Percentiles rank a stretch among this genome's conserved stretches.
Conservation (phyloP, 352 stramenopile species). For the Globisporangium cylindrosporum region DNA sequence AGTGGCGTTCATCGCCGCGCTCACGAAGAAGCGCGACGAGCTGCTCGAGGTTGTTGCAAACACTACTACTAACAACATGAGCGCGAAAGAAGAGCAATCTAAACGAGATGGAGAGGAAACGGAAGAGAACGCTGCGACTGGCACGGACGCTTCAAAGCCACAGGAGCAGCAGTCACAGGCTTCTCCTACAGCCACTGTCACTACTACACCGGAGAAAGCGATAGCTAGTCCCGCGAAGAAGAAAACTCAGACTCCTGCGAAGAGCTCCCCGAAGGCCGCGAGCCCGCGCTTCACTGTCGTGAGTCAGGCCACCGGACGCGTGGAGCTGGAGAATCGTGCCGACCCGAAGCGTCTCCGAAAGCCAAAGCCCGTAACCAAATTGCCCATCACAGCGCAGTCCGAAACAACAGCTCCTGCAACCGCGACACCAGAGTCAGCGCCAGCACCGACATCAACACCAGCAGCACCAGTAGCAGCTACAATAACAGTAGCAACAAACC, state of each 20-base stretch:
- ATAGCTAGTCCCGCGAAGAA: not conserved
- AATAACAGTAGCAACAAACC: not conserved
- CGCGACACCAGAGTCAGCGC: not conserved
- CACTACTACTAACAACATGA: not conserved
- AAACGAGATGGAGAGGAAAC: not conserved
- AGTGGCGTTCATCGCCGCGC: constrained; percentile 9
- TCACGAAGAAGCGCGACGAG: constrained; percentile 12
- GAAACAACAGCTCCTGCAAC: not conserved
- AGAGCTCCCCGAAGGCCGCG: not conserved
- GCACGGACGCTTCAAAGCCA: not conserved
- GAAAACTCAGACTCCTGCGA: not conserved
- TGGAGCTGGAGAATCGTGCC: constrained; percentile 17
- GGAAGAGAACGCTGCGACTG: not conserved
- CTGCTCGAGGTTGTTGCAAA: constrained; percentile 8
- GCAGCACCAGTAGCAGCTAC: not conserved
- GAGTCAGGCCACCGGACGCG: constrained; percentile 14
- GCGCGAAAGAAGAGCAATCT: not conserved
- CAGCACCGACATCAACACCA: not conserved
- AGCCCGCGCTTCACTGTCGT: constrained; percentile 15
- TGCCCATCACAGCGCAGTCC: not conserved
- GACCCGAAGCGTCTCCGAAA: not conserved
- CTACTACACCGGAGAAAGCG: not conserved
- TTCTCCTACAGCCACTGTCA: not conserved
- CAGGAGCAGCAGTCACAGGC: not conserved
- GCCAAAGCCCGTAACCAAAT: not conserved